Evolutionary conservation across 441 rosid species (phyloP).

Genomic region (Pelargonium myrrhifolium): DNA sequence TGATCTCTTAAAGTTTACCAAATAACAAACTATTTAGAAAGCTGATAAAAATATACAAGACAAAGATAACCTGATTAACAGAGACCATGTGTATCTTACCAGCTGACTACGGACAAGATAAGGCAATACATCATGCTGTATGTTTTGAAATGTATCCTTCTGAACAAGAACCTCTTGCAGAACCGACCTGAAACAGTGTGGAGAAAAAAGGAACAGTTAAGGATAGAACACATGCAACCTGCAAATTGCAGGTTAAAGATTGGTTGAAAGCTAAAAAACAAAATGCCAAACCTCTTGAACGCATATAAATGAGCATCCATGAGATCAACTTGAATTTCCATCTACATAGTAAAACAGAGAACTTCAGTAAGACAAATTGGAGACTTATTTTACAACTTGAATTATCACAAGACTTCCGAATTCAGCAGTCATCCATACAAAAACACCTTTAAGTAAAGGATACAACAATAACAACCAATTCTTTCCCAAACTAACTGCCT

Average conservation of each 20-base stretch:
- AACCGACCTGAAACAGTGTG: conserved; percentile 42
- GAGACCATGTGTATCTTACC: conserved; percentile 47
- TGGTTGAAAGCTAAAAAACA: conserved; percentile 2
- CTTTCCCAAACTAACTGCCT: not conserved
- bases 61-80: conserved; percentile 14
- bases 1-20: conserved; percentile 45
- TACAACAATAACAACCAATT: not conserved
- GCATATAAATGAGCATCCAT: conserved; percentile 96
- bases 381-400: not conserved
- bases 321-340: conserved; percentile 85
- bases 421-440: not conserved
- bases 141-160: conserved; percentile 64
- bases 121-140: conserved; percentile 79
- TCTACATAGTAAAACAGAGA: conserved; percentile 35
- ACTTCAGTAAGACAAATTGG: conserved; percentile 9
- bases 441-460: not conserved
- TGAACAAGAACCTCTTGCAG: conserved; percentile 61
- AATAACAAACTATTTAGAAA: conserved; percentile 16
- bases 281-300: conserved; percentile 65
- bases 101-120: conserved; percentile 87
- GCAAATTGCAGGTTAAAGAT: not conserved
- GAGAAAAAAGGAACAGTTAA: conserved; percentile 13
- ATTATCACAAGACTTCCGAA: not conserved
- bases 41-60: not conserved
- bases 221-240: conserved; percentile 6